Percentiles rank a stretch among this genome's conserved stretches.
Evolutionary conservation across 2,329 filamentous ascomycete species (phyloP).

Genomic region (Diaporthe nobilis): DNA sequence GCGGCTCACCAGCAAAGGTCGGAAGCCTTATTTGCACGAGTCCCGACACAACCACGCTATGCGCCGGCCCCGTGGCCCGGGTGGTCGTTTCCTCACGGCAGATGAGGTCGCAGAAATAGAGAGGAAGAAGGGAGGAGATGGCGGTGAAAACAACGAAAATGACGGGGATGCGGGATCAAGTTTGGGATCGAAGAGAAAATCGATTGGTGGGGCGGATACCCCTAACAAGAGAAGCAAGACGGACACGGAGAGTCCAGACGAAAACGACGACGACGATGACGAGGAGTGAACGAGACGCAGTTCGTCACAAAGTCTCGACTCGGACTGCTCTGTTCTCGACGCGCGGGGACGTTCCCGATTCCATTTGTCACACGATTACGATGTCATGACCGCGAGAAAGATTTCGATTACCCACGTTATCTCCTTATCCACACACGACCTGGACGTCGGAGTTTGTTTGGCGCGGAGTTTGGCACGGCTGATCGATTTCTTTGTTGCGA

Average conservation of each 20-base stretch:
- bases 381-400: conserved; percentile 41
- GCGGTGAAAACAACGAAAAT: conserved; percentile 55
- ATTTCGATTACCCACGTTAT: conserved; percentile 39
- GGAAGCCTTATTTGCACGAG: conserved; percentile 97
- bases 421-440: conserved; percentile 31
- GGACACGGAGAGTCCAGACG: conserved; percentile 58
- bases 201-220: conserved; percentile 62
- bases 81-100: conserved; percentile 94
- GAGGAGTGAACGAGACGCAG: conserved; percentile 41
- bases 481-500: conserved; percentile 7
- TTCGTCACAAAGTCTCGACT: conserved; percentile 30
- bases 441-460: conserved; percentile 34
- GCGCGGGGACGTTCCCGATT: conserved; percentile 1
- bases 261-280: conserved; percentile 52
- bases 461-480: conserved; percentile 34
- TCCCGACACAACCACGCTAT: conserved; percentile 98
- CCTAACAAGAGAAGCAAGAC: conserved; percentile 68
- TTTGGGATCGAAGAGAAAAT: conserved; percentile 72
- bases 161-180: conserved; percentile 50
- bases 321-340: not conserved
- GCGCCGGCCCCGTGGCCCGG: conserved; percentile 92
- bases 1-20: conserved; percentile 91
- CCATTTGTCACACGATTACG: conserved; percentile 41
- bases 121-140: conserved; percentile 65
- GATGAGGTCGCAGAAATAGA: conserved; percentile 96